Base-by-base conservation (phyloP, 2,329 filamentous ascomycete genomes). In the Hyphodiscus sp. region DNA sequence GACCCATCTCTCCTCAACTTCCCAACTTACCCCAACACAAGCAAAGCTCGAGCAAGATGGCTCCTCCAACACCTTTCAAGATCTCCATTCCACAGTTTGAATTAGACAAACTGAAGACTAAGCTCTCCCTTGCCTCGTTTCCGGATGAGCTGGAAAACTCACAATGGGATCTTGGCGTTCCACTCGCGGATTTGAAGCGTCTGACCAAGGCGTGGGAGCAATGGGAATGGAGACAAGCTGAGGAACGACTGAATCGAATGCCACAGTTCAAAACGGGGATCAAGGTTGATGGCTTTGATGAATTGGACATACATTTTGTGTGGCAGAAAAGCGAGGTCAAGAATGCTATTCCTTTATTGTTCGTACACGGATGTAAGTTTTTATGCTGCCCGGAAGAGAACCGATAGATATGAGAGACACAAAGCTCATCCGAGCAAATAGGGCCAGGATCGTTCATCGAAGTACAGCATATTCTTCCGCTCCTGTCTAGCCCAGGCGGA, bases 281-380 rank as follows among this genome's bases (percentile, higher is more conserved):
- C 8, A 59, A 71, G 0, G 75, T 86, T 0, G 74, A 81, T 11
- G 81, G 78, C 0, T 86, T 84, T 60, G 82, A 75, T 1, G 70
- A 74, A 0, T 64, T 87, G 47, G 73, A 82, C 33, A 71, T 88
- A 2, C 85, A 89, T 68, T 86, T 84, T 64, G 67, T 88, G 1
- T 80, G 84, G 66, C 74, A 82, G 60, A 74, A 67, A 50, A 80
- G 74, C 57, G 61, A 70, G 2, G 71, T 71, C 13, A 65, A 74
- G 19, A 71, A 72, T 49, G 80, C 81, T 0, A 77, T 85, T 45
- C 82, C 82, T 0, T 63, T 85, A 45, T 66, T 85, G 2, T 84
- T 85, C 65, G 70, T 76, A 15, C 82, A 85, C 65, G 81, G 81
- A 16, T 85, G 79, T 73, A 58, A 52, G 64, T 61, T 30, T 44